These are phyloP conservation scores for Thelephora aurantiotincta DNA, from an alignment of 768 basidiomycete genomes.

Conservation along the genomic window DNA sequence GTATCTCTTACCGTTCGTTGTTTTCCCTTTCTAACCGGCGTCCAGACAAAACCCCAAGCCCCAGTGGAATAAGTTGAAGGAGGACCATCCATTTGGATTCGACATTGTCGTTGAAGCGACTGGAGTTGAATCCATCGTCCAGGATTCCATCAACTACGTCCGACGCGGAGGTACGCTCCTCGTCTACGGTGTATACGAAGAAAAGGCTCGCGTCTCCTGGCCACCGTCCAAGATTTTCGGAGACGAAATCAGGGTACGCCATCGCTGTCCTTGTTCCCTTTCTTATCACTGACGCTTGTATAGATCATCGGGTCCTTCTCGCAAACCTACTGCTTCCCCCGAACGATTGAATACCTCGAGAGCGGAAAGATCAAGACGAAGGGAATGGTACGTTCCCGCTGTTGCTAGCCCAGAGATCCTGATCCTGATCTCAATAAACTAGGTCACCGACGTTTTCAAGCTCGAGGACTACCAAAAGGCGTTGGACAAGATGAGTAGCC, in stretches of 20 bases:
- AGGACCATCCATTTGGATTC: constrained; percentile 78
- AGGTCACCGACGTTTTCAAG: constrained; percentile 44
- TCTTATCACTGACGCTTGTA: background rate
- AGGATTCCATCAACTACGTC: constrained; percentile 83
- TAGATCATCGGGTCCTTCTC: constrained; percentile 88
- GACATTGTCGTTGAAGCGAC: constrained; percentile 54
- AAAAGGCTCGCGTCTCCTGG: constrained; percentile 77
- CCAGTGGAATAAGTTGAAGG: constrained; percentile 72
- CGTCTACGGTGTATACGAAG: constrained; percentile 86
- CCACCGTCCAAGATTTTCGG: constrained; percentile 70
- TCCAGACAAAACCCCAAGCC: constrained; percentile 38
- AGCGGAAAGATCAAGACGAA: constrained; percentile 70
- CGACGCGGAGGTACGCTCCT: constrained; percentile 72
- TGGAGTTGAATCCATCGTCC: constrained; percentile 77
- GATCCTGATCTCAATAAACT: background rate
- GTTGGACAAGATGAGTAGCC: constrained; percentile 50
- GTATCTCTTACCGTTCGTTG: background rate
- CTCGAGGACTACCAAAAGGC: constrained; percentile 50
- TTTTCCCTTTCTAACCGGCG: background rate
- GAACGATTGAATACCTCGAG: constrained; percentile 81
- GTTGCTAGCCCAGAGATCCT: background rate
- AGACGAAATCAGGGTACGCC: constrained; percentile 47
- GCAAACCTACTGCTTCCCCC: constrained; percentile 81
- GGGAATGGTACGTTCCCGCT: constrained; percentile 45
- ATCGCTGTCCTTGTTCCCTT: background rate